Percentiles rank a stretch among this genome's conserved stretches.
These are phyloP conservation scores for Silene vulgaris DNA, from an alignment of 179 eudicot genomes.

Conservation along the genomic window DNA sequence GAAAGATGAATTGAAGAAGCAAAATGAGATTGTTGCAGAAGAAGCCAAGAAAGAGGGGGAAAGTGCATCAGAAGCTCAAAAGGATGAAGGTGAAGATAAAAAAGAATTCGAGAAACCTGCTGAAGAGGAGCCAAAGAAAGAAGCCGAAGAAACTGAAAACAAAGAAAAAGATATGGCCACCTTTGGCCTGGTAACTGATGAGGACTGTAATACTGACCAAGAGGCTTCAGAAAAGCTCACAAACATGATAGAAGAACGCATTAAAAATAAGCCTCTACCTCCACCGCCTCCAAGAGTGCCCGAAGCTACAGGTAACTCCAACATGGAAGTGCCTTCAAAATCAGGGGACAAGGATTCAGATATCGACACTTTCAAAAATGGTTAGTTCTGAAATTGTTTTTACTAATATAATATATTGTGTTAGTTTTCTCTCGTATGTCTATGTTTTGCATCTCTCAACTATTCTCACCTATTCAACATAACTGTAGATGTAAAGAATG, in stretches of 20 bases:
- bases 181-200: constrained; percentile 81
- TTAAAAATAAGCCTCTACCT: constrained; percentile 69
- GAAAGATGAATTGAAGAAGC: constrained; percentile 43
- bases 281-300: constrained; percentile 60
- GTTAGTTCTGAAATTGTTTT: constrained; percentile 33
- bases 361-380: constrained; percentile 45
- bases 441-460: neutral
- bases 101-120: constrained; percentile 45
- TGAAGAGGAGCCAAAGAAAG: constrained; percentile 55
- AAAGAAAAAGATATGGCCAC: constrained; percentile 52
- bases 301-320: constrained; percentile 44
- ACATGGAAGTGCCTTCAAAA: constrained; percentile 55
- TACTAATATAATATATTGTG: neutral
- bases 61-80: constrained; percentile 37
- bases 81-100: constrained; percentile 44
- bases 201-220: constrained; percentile 70
- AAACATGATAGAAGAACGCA: constrained; percentile 68
- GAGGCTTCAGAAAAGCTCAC: constrained; percentile 68
- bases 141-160: constrained; percentile 38
- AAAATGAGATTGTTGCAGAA: constrained; percentile 43
- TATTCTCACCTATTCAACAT: neutral
- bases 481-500: constrained; percentile 62
- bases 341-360: constrained; percentile 74
- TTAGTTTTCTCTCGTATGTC: neutral
- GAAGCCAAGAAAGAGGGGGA: constrained; percentile 53